phyloP scores from a whole-genome alignment of 129 eudicot genomes.

The Chrysanthemum lavandulifolium region DNA sequence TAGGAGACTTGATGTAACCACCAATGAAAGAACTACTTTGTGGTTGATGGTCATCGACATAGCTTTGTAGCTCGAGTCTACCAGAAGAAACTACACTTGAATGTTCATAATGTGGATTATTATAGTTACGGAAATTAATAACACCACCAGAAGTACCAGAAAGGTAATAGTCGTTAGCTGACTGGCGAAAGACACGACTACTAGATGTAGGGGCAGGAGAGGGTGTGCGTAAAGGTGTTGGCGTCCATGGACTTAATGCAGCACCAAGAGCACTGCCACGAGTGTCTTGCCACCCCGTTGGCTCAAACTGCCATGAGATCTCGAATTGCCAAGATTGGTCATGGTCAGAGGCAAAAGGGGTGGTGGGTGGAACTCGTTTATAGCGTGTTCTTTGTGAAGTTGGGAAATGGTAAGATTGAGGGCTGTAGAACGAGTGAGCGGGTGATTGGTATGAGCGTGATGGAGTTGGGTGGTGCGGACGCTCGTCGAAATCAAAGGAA shows the following conservation, averaged over 20 bases:
- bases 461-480: constrained; percentile 38
- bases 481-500: constrained; percentile 32
- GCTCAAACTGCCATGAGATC: constrained; percentile 68
- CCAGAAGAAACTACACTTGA: constrained; percentile 42
- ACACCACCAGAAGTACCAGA: constrained; percentile 33
- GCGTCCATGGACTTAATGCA: constrained; percentile 72
- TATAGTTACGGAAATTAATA: constrained; percentile 27
- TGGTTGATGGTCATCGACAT: constrained; percentile 38
- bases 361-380: constrained; percentile 40
- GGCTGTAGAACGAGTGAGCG: constrained; percentile 45
- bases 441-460: constrained; percentile 33
- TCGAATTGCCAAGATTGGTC: constrained; percentile 74
- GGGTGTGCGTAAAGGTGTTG: constrained; percentile 24
- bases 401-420: constrained; percentile 28
- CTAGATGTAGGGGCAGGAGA: constrained; percentile 18
- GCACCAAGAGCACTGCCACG: constrained; percentile 52
- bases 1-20: constrained; percentile 37
- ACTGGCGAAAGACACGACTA: constrained; percentile 43
- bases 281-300: constrained; percentile 46
- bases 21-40: constrained; percentile 28
- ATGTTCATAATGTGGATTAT: constrained; percentile 42
- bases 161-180: constrained; percentile 70
- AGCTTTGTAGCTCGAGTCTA: constrained; percentile 77
- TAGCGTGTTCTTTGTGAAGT: constrained; percentile 41
- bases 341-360: constrained; percentile 67